These are phyloP conservation scores for Scenedesmus sp. DNA, from an alignment of 163 green algal species.

Conservation along the genomic window DNA sequence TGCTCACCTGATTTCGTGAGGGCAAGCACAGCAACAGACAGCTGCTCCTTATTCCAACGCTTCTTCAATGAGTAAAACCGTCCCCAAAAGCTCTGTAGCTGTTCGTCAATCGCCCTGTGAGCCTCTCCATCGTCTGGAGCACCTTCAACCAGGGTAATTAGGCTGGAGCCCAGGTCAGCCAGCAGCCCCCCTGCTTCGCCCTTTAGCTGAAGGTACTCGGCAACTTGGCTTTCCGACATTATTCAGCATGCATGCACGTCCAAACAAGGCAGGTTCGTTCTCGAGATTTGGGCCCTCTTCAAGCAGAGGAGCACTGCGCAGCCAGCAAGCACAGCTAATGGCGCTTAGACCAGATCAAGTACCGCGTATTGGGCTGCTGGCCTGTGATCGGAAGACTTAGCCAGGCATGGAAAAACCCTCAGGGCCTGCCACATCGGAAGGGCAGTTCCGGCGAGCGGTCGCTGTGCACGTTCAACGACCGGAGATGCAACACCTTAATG, in stretches of 20 bases:
- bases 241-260: constrained; percentile 31
- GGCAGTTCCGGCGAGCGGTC: not conserved
- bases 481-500: too few species aligned
- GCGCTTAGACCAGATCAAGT: not conserved
- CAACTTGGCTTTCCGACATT: constrained; percentile 14
- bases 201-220: constrained; percentile 1
- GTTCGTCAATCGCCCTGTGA: constrained; percentile 16
- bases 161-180: constrained; percentile 17
- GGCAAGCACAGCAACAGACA: constrained; percentile 69
- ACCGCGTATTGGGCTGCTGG: too few species aligned
- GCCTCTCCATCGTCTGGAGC: constrained; percentile 33
- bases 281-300: not conserved
- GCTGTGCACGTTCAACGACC: not conserved
- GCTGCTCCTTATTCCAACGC: constrained; percentile 49
- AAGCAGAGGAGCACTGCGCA: not conserved
- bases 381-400: too few species aligned
- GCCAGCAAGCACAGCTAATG: not conserved
- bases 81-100: constrained; percentile 50
- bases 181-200: constrained; percentile 14
- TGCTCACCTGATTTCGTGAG: constrained; percentile 68
- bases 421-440: not conserved
- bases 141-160: constrained; percentile 17
- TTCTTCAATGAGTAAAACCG: constrained; percentile 60
- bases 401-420: not conserved
- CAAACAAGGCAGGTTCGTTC: not conserved